Evolutionary conservation across 495 filamentous ascomycete genomes (phyloP).

Genomic region (Cudoniella acicularis): DNA sequence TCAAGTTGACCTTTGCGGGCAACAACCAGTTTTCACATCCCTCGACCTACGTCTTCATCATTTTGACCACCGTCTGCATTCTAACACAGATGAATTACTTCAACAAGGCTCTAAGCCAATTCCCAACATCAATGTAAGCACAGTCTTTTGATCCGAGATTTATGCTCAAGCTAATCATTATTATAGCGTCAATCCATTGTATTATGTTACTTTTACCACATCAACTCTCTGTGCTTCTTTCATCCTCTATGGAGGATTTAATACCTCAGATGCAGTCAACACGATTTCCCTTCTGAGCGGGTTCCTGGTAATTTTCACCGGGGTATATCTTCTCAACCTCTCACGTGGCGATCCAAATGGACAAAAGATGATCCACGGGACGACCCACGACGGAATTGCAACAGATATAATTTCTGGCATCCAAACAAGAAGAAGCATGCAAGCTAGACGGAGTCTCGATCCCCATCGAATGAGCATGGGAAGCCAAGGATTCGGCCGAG

Average conservation of each 20-base stretch:
- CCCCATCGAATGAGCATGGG: conserved; percentile 51
- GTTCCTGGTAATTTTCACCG: conserved; percentile 94
- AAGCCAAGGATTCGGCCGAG: conserved; percentile 54
- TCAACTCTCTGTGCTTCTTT: conserved; percentile 92
- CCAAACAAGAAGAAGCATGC: conserved; percentile 89
- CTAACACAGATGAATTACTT: conserved; percentile 99
- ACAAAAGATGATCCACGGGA: conserved; percentile 59
- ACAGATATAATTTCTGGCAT: conserved; percentile 88
- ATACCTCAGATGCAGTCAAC: conserved; percentile 89
- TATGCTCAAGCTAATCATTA: background rate
- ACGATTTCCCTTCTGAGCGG: conserved; percentile 90
- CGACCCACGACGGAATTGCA: conserved; percentile 70
- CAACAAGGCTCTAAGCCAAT: conserved; percentile 96
- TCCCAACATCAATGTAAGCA: conserved; percentile 90
- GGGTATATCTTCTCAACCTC: conserved; percentile 94
- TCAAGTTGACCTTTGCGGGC: conserved; percentile 87
- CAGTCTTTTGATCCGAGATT: background rate
- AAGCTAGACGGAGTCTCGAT: conserved; percentile 60
- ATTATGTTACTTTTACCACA: conserved; percentile 99
- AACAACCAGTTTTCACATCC: conserved; percentile 93
- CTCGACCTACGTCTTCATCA: conserved; percentile 94
- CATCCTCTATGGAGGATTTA: conserved; percentile 96
- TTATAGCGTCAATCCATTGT: conserved; percentile 90
- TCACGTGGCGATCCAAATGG: conserved; percentile 89
- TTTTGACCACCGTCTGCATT: conserved; percentile 89